Evolutionary conservation across 2,329 filamentous ascomycete genomes (phyloP), one percentile per base, ranked within the genome.

Genomic region (Pestalotiopsis sp.): DNA sequence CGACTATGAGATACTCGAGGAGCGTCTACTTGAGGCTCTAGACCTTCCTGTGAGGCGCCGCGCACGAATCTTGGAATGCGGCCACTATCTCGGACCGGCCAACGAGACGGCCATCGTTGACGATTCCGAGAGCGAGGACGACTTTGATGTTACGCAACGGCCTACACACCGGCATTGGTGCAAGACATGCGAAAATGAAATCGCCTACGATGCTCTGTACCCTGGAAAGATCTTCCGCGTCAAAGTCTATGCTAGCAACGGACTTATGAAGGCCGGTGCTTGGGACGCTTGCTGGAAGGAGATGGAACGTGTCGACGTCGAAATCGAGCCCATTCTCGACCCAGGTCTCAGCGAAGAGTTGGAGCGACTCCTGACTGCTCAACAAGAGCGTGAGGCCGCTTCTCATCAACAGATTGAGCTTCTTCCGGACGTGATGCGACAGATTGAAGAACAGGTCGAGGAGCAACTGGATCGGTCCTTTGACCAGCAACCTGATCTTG

Each of bases 231-330:
- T 90, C 63, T 96, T 94, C 84, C 88, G 90, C 38, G 87, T 98
- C 78, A 96, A 94, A 77, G 91, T 98, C 1, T 99, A 95, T 76
- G 96, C 96, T 0, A 95, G 94, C 66, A 99, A 98, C 79, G 96
- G 96, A 0, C 83, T 98, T 62, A 97, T 99, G 94, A 89, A 91
- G 69, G 91, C 94, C 4, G 94, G 94, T 0, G 95, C 96, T 0
- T 99, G 96, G 96, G 89, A 89, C 4, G 95, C 95, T 2, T 95
- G 94, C 69, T 99, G 95, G 95, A 92, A 90, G 74, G 95, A 98
- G 80, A 99, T 99, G 96, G 96, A 99, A 81, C 89, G 95, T n/a
- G 94, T 98, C 0, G 96, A 99, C 76, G 93, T 97, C 1, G 95
- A 98, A 80, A 89, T 99, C 66, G 89, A 93, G 74, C 92, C 96